Base-by-base conservation (phyloP, 495 filamentous ascomycete species). In the Evernia prunastri region DNA sequence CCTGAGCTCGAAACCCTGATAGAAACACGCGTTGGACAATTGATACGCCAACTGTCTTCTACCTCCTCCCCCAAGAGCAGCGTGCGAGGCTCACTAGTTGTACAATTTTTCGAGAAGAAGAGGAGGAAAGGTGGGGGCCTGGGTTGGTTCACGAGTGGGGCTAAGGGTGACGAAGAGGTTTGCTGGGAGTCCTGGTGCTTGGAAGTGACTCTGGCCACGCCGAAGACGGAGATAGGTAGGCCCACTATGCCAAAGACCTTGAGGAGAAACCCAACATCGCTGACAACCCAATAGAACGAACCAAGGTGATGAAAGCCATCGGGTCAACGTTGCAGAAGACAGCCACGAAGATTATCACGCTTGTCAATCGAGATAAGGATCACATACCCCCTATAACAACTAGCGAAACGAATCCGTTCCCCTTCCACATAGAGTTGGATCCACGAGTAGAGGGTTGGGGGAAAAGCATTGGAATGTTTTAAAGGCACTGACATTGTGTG, bases 381-480 rank as follows among this genome's bases (percentile, higher is more conserved):
- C 94, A 98, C 76, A 96, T 98, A 70, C 94, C 94, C 36, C 95
- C 94, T 56, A 97, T 98, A 63, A 97, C 91, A 31, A 93, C 90
- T 11, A 92, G 85, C 69, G 92, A 96, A 37, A 79, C 86, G 56
- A 97, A 97, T 71, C 92, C 95, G 0, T 98, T 98, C 72, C 93
- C 94, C 6, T 97, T 96, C 73, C 85, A 89, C 65, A 96, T 98
- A 71, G 80, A 90, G 29, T 81, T 97, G 40, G 91, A 93, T 66
- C 90, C 89, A 20, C 86, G 88, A 53, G 79, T 80, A 23, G 88
- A 91, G 67, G 82, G 87, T 45, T 96, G 91, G 90, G 88, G 89
- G 23, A 85, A 84, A 67, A 80, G 88, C 31, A 89, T 94, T 68
- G 88, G 89, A 36, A 84, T 92, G 47, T 92, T 89, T 74, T 90